phyloP scores from a whole-genome alignment of 2,329 filamentous ascomycete species.

The Monosporascus ibericus region DNA sequence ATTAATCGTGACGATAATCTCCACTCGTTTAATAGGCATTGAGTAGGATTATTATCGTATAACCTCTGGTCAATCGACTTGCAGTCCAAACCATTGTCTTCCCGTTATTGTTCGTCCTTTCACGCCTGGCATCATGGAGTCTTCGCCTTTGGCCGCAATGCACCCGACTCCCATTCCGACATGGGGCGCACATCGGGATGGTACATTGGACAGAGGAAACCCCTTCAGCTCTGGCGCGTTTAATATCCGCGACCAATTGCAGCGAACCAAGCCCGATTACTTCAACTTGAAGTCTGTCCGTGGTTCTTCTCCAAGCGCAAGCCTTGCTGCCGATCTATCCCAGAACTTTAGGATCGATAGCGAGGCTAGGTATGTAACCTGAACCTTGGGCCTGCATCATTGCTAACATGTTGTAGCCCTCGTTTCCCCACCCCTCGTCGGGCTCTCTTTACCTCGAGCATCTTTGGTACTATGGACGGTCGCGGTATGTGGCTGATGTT shows the following conservation, averaged over 20 bases:
- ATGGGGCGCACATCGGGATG: constrained; percentile 51
- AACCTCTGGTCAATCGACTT: constrained; percentile 10
- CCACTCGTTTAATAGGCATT: constrained; percentile 20
- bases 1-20: constrained; percentile 20
- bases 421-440: constrained; percentile 77
- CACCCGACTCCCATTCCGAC: constrained; percentile 64
- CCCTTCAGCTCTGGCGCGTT: constrained; percentile 57
- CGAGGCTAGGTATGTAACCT: constrained; percentile 62
- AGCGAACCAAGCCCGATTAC: constrained; percentile 62
- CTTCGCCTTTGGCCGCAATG: constrained; percentile 90
- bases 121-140: constrained; percentile 63
- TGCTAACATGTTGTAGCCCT: constrained; percentile 49
- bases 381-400: not conserved
- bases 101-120: not conserved
- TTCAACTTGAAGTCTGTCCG: constrained; percentile 72
- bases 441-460: constrained; percentile 72
- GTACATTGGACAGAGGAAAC: constrained; percentile 41
- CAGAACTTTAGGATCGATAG: constrained; percentile 95
- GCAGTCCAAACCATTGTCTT: not conserved
- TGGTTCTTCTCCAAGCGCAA: constrained; percentile 85
- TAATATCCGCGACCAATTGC: constrained; percentile 72
- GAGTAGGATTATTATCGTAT: constrained; percentile 24
- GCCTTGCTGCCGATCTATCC: constrained; percentile 86
- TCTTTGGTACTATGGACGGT: constrained; percentile 52
- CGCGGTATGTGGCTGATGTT: constrained; percentile 46